Evolutionary conservation across 805 yeast genomes (phyloP).

Genomic region (Vanderwaltozyma polyspora): DNA sequence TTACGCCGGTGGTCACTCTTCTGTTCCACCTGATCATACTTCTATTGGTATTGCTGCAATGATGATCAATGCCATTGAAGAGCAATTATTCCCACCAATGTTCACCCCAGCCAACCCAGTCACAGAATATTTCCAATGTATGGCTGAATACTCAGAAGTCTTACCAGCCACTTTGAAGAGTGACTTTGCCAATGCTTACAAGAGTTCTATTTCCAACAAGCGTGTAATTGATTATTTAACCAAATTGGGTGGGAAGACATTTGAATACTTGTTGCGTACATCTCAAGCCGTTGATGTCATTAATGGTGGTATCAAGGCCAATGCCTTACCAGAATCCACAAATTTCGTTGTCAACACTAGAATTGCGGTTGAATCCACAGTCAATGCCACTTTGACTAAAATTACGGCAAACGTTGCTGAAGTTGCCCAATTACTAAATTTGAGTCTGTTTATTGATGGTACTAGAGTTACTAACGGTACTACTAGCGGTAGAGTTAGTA

Average conservation of each 20-base stretch:
- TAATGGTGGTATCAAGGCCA: constrained; percentile 62
- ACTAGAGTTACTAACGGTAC: constrained; percentile 17
- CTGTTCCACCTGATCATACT: constrained; percentile 74
- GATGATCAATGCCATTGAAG: constrained; percentile 45
- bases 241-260: constrained; percentile 10
- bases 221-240: constrained; percentile 1
- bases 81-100: constrained; percentile 31
- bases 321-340: constrained; percentile 63
- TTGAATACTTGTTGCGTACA: constrained; percentile 30
- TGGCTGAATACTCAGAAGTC: constrained; percentile 38
- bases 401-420: constrained; percentile 27
- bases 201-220: constrained; percentile 12
- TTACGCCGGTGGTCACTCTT: constrained; percentile 72
- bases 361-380: constrained; percentile 44
- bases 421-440: constrained; percentile 37
- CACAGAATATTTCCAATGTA: constrained; percentile 44
- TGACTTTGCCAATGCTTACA: constrained; percentile 27
- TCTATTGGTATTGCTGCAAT: constrained; percentile 64
- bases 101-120: constrained; percentile 48
- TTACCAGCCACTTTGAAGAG: constrained; percentile 15
- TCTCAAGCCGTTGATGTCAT: constrained; percentile 60
- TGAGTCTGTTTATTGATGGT: constrained; percentile 32
- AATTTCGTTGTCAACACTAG: constrained; percentile 51
- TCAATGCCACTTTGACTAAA: constrained; percentile 32
- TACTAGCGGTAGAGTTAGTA: constrained; percentile 22